Evolutionary conservation across 495 filamentous ascomycete genomes (phyloP), one percentile per base, ranked within the genome.

Genomic region (Thermothielavioides terrestris): DNA sequence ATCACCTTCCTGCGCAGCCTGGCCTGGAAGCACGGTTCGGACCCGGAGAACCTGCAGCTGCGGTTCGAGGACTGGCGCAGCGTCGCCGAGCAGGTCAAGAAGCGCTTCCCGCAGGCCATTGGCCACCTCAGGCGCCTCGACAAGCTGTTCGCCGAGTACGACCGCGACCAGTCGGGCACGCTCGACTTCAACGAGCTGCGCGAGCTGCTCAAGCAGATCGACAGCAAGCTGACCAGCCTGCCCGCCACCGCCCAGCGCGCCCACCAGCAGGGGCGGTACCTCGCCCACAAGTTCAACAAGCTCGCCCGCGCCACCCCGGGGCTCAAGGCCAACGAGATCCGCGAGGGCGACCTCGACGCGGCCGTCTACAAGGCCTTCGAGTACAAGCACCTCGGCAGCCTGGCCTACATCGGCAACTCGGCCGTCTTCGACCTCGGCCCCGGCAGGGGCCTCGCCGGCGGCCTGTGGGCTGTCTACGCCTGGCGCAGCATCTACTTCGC

Each of bases 401-500:
- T 99, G 61, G 94, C 94, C 27, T 99, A 99, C 57, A 84, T 99
- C 38, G 94, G 94, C 17, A 99, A 99, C 63, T 84, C 86, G 20
- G 94, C 94, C 2, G 83, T 99, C 35, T 96, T 99, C 58, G 94
- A 99, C 60, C 75, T 87, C 27, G 76, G 76, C 3, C 56, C 67
- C 28, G 94, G 90, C 0, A 73, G 86, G 74, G 85, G 75, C 49
- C 76, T 94, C 50, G 79, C 77, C 1, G 94, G 94, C 22, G 94
- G 94, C 2, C 63, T 99, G 48, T 72, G 95, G 74, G 92, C 88
- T 10, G 89, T 97, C 58, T 99, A 99, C 68, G 78, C 95, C 45
- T 99, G 94, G 94, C 72, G 90, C 37, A 91, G 88, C 57, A 83
- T 96, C 27, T 99, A 99, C 69, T 97, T 99, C 68, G 89, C 94